Base-by-base conservation (phyloP, 495 filamentous ascomycete genomes). In the Ramalina intermedia region DNA sequence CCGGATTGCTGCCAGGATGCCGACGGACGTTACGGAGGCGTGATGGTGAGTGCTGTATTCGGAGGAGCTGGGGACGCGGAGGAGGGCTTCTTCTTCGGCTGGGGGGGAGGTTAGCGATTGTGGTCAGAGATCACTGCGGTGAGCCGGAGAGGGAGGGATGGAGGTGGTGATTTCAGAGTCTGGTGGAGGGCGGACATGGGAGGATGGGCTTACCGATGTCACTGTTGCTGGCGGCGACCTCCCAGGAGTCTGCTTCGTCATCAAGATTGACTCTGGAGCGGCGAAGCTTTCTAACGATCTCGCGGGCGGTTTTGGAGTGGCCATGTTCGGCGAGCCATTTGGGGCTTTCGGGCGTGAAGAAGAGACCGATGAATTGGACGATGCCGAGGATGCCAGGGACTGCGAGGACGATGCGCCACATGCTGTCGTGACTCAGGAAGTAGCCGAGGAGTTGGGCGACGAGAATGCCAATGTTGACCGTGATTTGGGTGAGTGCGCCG, bases 381-480 rank as follows among this genome's bases (percentile, higher is more conserved):
- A 73, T 51, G 14, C 78, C 87, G 24, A 95, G 71, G 14, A 74
- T 55, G 20, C 82, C 81, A 12, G 85, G 89, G 9, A 82, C 70
- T 1, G 69, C 82, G 7, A 96, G 70, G 17, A 96, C 88, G 60
- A 84, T 70, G 27, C 93, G 68, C 91, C 91, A 98, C 5, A 81
- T 67, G 27, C 73, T 76, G 4, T 74, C 83, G 51, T 76, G 68
- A 65, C 87, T 91, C 42, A 94, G 65, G 63, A 93, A 96, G 48
- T 82, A 90, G 0, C 91, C 91, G 41, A 96, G 67, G 0, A 80
- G 68, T 59, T 96, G 93, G 0, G 88, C 79, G 24, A 81, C 65
- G 11, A 98, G 61, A 43, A 98, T 96, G 13, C 91, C 91, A n/a
- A 91, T 66, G 56, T 96, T 96, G 61, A 89, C 87, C 68, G 85